Conservation (phyloP, 331 rosid genomes). For the Pyrus hybrid region DNA sequence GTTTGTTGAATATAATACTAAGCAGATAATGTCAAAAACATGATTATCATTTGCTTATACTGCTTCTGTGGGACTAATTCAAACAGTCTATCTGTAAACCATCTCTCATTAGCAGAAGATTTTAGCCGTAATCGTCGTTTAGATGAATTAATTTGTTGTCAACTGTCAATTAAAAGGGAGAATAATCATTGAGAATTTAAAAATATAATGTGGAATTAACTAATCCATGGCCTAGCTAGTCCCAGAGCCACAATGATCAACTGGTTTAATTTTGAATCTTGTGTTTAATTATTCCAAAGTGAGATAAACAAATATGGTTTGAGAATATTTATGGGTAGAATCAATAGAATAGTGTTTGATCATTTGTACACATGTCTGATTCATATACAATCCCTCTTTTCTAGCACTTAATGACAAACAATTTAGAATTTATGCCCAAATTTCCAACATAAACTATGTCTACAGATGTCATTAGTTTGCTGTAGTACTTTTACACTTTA, state of each 20-base stretch:
- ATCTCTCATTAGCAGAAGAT: not conserved
- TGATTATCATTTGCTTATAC: not conserved
- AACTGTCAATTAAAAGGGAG: not conserved
- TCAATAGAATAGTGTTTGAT: no score
- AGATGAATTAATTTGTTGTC: not conserved
- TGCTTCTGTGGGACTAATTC: not conserved
- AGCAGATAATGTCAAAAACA: not conserved
- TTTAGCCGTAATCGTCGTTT: not conserved
- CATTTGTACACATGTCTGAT: no score
- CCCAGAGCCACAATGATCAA: not conserved
- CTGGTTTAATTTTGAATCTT: not conserved
- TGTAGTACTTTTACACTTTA: not conserved
- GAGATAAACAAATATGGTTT: not conserved
- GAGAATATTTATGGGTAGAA: not conserved
- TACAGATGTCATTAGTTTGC: not conserved
- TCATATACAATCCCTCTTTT: not conserved
- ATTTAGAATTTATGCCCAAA: not conserved
- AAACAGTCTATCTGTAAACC: not conserved
- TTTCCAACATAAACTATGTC: not conserved
- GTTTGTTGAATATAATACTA: not conserved
- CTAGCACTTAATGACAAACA: not conserved
- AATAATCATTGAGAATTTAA: not conserved
- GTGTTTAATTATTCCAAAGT: not conserved
- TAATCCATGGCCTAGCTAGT: not conserved
- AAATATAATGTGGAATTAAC: not conserved